Evolutionary conservation across 306 rosid species (phyloP), one percentile per base, ranked within the genome.

Genomic region (Dalbergia cultrata): DNA sequence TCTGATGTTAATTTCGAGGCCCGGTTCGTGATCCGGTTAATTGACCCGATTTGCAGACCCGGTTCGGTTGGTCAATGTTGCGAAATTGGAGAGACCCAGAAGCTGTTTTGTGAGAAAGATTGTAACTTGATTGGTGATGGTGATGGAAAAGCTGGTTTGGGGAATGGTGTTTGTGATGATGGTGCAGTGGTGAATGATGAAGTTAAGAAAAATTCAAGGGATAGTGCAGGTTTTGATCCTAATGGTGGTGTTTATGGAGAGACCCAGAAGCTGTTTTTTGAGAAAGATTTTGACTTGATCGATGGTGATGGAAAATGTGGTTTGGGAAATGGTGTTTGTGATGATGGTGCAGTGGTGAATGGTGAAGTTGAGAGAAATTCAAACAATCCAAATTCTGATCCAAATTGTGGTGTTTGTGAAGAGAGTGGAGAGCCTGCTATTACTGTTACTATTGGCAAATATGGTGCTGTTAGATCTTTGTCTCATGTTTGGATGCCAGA

Each of bases 1-100:
- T 90, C 90, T 35, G 97, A 95, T 77, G 95, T 95, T 13, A 82
- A 82, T 63, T 84, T 78, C 53, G 85, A 82, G 53, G 86, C 97
- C 63, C 86, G 84, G 47, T 82, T 92, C 69, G 22, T 71, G 8
- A 88, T 92, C 50, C 84, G 85, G 26, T 84, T 86, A 22, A 45
- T 26, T 9, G 74, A 86, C 57, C 72, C 83, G 19, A 35, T 70
- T 74, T 59, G 57, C 18, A 81, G 50, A 4, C 19, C 58, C 60
- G 74, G 66, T 81, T 41, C 26, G 44, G 70, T 50, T 67, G 60
- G 50, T 53, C 81, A 56, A 18, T 64, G 54, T 60, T 49, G 14
- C 11, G 84, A 72, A 59, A 49, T 22, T 65, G 64, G 57, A 69
- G 88, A 69, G 11, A 18, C 85, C 75, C 82, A 64, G 71, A 75